Percentiles rank a stretch among this genome's conserved stretches.
phyloP scores from a whole-genome alignment of 139 green algal genomes.

The Mesotaenium endlicherianum region DNA sequence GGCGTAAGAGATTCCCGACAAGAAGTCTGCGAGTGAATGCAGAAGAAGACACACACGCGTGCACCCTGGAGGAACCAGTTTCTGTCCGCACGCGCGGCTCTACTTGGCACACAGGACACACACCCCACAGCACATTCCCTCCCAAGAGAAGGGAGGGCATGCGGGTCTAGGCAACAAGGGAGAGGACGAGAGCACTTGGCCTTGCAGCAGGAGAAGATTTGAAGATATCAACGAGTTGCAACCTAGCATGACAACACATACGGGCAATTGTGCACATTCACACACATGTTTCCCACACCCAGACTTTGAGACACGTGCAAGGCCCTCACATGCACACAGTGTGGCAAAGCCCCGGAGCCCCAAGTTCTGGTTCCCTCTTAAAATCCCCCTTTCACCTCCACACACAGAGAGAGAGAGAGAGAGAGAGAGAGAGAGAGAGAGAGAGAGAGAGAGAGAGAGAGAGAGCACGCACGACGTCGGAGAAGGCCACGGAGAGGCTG shows the following conservation, averaged over 20 bases:
- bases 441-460: slow-evolving; percentile 6
- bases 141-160: neutral
- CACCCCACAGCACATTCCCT: too few species aligned
- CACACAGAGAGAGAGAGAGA: slow-evolving; percentile 1
- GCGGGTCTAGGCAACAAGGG: neutral
- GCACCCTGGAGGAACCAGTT: too few species aligned
- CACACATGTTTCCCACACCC: neutral
- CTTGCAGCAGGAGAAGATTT: neutral
- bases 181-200: neutral
- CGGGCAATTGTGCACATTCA: neutral
- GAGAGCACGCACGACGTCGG: slow-evolving; percentile 70
- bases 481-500: slow-evolving; percentile 72
- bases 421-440: slow-evolving; percentile 17
- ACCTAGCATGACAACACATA: neutral
- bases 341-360: neutral
- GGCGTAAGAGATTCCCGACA: too few species aligned
- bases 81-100: too few species aligned
- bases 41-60: too few species aligned
- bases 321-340: neutral
- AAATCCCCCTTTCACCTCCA: neutral
- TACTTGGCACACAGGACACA: too few species aligned
- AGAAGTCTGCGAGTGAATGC: too few species aligned
- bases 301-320: neutral
- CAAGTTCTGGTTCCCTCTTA: neutral
- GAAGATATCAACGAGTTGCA: neutral